Evolutionary conservation across 805 yeast species (phyloP).

Genomic region (Saturnispora sanitii): DNA sequence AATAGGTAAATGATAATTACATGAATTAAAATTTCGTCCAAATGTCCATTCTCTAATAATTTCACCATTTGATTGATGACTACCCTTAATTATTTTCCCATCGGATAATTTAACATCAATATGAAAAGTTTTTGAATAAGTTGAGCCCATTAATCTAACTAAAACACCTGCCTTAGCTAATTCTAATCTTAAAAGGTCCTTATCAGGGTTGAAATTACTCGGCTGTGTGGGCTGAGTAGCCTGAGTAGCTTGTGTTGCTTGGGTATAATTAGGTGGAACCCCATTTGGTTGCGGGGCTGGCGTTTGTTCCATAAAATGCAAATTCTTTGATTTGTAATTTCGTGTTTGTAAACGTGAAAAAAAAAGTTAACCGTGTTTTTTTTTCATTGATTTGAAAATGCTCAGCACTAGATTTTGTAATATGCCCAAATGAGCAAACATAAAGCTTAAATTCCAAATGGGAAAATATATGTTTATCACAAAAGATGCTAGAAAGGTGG

Average conservation of each 20-base stretch:
- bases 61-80: too few species aligned
- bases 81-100: conserved; percentile 3
- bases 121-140: conserved; percentile 19
- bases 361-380: too few species aligned
- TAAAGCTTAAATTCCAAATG: too few species aligned
- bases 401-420: too few species aligned
- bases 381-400: too few species aligned
- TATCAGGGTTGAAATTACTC: conserved; percentile 21
- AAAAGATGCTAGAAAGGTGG: too few species aligned
- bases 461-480: too few species aligned
- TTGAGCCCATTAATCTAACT: conserved; percentile 29
- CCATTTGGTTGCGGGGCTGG: neutral
- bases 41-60: conserved; percentile 31
- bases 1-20: conserved; percentile 53
- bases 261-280: too few species aligned
- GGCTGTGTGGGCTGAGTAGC: conserved; percentile 30
- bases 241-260: conserved; percentile 7
- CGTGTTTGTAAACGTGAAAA: too few species aligned
- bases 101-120: conserved; percentile 24
- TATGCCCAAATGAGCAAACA: too few species aligned
- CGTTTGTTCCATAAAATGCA: neutral
- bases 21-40: conserved; percentile 56
- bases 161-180: conserved; percentile 25
- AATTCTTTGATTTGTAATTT: too few species aligned
- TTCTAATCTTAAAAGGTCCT: conserved; percentile 20